Conservation (phyloP, 2,329 filamentous ascomycete genomes). For the Trichocomaceae sp. region DNA sequence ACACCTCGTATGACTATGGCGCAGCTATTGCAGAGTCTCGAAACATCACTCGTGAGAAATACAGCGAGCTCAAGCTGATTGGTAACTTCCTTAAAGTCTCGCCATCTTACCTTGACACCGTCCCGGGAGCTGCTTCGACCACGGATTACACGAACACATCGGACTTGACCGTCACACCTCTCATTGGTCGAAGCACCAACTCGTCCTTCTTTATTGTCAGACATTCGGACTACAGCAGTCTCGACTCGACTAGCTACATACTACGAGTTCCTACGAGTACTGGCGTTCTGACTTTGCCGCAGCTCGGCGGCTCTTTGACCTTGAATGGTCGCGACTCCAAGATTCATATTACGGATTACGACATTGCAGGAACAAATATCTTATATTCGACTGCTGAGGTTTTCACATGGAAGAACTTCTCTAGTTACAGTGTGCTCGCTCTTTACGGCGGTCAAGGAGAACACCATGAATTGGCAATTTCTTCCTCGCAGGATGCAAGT, state of each 20-base stretch:
- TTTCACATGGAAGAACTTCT: slow-evolving; percentile 53
- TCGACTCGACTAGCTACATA: slow-evolving; percentile 54
- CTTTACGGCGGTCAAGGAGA: slow-evolving; percentile 36
- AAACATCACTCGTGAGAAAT: slow-evolving; percentile 64
- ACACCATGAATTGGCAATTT: slow-evolving; percentile 38
- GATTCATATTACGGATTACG: slow-evolving; percentile 38
- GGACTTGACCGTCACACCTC: slow-evolving; percentile 54
- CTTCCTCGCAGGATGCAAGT: slow-evolving; percentile 18
- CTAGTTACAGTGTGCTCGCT: slow-evolving; percentile 45
- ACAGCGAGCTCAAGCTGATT: slow-evolving; percentile 69
- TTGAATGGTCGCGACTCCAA: slow-evolving; percentile 41
- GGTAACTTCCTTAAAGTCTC: slow-evolving; percentile 69
- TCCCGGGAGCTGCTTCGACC: slow-evolving; percentile 41
- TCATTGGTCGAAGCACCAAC: slow-evolving; percentile 49
- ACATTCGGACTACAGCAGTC: slow-evolving; percentile 59
- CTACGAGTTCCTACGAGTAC: slow-evolving; percentile 48
- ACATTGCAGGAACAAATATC: slow-evolving; percentile 34
- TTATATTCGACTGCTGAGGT: slow-evolving; percentile 41
- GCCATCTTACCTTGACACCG: slow-evolving; percentile 59
- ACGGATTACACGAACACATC: slow-evolving; percentile 47
- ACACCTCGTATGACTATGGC: slow-evolving; percentile 57
- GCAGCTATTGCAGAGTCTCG: slow-evolving; percentile 64
- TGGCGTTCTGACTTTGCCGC: slow-evolving; percentile 35
- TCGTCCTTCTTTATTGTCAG: slow-evolving; percentile 61
- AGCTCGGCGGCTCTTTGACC: slow-evolving; percentile 33